phyloP scores from a whole-genome alignment of 345 rosid species.

The Eucalyptus cloeziana region DNA sequence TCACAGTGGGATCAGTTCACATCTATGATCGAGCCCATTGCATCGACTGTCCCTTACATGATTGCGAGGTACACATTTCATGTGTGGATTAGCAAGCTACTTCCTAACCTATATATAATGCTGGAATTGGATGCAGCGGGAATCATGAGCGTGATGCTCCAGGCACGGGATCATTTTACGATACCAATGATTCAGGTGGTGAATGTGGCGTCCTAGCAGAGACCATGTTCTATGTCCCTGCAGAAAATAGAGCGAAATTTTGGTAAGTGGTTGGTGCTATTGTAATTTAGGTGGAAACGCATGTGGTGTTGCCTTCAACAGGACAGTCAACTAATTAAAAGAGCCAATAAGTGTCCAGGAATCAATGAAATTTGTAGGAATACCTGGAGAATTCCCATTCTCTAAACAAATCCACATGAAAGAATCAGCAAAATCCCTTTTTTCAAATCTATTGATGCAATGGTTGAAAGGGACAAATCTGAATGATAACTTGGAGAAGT shows the following conservation, averaged over 20 bases:
- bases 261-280: slow-evolving; percentile 17
- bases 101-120: background rate
- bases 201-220: slow-evolving; percentile 46
- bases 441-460: background rate
- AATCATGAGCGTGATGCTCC: slow-evolving; percentile 81
- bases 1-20: slow-evolving; percentile 92
- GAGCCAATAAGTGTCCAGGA: background rate
- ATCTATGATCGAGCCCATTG: slow-evolving; percentile 65
- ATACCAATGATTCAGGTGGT: slow-evolving; percentile 31
- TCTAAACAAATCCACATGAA: background rate
- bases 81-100: background rate
- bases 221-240: slow-evolving; percentile 38
- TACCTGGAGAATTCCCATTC: background rate
- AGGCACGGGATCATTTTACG: slow-evolving; percentile 46
- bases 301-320: background rate
- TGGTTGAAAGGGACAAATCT: background rate
- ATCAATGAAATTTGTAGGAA: background rate
- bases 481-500: slow-evolving; percentile 10
- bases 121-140: slow-evolving; percentile 26
- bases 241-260: slow-evolving; percentile 48
- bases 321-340: background rate
- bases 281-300: background rate
- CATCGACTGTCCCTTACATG: slow-evolving; percentile 64
- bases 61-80: slow-evolving; percentile 29
- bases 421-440: background rate